Evolutionary conservation across 352 stramenopile species (phyloP).

Genomic region (Hyphochytrium catenoides): DNA sequence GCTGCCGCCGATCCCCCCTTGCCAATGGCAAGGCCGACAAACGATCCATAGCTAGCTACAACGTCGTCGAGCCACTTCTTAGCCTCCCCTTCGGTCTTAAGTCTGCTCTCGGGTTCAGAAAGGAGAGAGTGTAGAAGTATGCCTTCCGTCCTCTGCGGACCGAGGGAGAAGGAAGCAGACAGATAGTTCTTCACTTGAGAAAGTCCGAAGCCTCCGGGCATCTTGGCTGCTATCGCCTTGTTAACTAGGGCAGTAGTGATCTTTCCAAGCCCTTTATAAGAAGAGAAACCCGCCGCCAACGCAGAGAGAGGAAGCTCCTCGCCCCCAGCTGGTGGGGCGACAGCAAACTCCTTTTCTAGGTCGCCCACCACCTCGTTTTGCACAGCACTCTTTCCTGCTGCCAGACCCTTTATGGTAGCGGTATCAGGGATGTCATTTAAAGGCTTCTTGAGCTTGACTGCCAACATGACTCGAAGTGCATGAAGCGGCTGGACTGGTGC

Average conservation of each 20-base stretch:
- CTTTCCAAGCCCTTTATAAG: constrained; percentile 41
- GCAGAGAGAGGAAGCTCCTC: constrained; percentile 42
- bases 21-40: constrained; percentile 34
- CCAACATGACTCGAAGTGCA: constrained; percentile 38
- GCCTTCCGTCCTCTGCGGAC: constrained; percentile 35
- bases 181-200: constrained; percentile 47
- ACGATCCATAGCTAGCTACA: constrained; percentile 33
- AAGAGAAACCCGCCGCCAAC: constrained; percentile 27
- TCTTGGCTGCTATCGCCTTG: constrained; percentile 47
- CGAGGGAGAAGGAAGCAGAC: constrained; percentile 22
- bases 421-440: constrained; percentile 33
- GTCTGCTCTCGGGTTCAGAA: constrained; percentile 21
- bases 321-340: constrained; percentile 9
- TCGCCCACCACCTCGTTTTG: constrained; percentile 68
- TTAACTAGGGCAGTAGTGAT: constrained; percentile 27
- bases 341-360: constrained; percentile 55
- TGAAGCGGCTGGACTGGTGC: constrained; percentile 31
- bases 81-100: constrained; percentile 40
- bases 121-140: constrained; percentile 40
- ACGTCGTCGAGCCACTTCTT: constrained; percentile 50
- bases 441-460: constrained; percentile 40
- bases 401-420: constrained; percentile 46
- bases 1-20: constrained; percentile 9
- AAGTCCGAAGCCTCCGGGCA: constrained; percentile 56
- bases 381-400: constrained; percentile 48